These are phyloP conservation scores for Ceratopteris richardii DNA, from an alignment of 75 land plant species.

Conservation along the genomic window DNA sequence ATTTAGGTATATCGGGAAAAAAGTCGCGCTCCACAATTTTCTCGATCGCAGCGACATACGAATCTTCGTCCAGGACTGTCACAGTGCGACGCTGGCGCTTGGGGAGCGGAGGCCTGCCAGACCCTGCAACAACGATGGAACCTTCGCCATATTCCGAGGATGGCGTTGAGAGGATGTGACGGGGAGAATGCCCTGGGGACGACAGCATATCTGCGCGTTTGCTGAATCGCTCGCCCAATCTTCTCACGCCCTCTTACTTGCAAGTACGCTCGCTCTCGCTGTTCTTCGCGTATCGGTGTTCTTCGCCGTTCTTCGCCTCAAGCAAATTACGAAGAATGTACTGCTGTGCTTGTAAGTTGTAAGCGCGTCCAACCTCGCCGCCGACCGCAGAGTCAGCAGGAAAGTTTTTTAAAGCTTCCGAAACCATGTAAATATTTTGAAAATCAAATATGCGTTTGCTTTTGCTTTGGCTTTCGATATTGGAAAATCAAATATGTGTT, in stretches of 20 bases:
- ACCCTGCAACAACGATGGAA: constrained; percentile 14
- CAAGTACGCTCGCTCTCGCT: not conserved
- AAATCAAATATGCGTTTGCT: not conserved
- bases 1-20: constrained; percentile 92
- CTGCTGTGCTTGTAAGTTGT: too few species aligned
- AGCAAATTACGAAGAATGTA: too few species aligned
- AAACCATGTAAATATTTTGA: not conserved
- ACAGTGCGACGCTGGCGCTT: constrained; percentile 22
- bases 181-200: constrained; percentile 90
- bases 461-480: not conserved
- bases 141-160: not conserved
- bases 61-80: constrained; percentile 59
- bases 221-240: not conserved
- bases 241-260: not conserved
- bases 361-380: not conserved
- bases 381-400: not conserved
- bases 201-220: constrained; percentile 20
- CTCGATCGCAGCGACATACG: constrained; percentile 86
- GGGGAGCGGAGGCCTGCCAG: constrained; percentile 24
- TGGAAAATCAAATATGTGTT: not conserved
- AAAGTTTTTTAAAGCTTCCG: not conserved
- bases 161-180: constrained; percentile 58
- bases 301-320: too few species aligned
- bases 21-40: constrained; percentile 91
- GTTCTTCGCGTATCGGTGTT: not conserved